A percentile compares a stretch with the other conserved stretches of the same genome.
Conservation (phyloP, 352 stramenopile genomes). For the Globisporangium ultimum region DNA sequence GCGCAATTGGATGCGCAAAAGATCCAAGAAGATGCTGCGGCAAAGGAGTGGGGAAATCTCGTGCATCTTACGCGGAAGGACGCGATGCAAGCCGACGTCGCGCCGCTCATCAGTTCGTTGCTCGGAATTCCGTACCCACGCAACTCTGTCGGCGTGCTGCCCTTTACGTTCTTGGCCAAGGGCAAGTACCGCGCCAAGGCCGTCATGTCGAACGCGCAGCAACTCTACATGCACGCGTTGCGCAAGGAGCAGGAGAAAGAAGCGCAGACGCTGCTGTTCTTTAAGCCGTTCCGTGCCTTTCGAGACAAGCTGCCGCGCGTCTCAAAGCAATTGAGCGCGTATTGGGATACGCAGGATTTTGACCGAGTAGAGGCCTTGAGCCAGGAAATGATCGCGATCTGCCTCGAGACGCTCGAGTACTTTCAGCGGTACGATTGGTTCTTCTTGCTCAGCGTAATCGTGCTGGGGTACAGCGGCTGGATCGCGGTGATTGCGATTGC, state of each 20-base stretch:
- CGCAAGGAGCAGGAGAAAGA: constrained; percentile 70
- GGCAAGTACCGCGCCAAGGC: constrained; percentile 60
- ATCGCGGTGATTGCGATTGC: constrained; percentile 58
- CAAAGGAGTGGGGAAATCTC: constrained; percentile 44
- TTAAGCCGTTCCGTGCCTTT: constrained; percentile 52
- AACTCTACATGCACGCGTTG: constrained; percentile 61
- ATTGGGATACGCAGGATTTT: constrained; percentile 16
- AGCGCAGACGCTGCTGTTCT: constrained; percentile 53
- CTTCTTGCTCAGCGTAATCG: constrained; percentile 72
- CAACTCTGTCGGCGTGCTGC: constrained; percentile 82
- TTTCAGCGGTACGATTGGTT: constrained; percentile 86
- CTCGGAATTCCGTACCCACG: constrained; percentile 71
- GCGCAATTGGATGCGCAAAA: constrained; percentile 56
- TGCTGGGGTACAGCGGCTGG: constrained; percentile 76
- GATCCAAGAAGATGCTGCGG: constrained; percentile 40
- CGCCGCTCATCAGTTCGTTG: constrained; percentile 68
- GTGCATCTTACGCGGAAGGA: constrained; percentile 52
- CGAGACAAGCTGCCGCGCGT: constrained; percentile 32
- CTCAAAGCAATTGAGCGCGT: constrained; percentile 20
- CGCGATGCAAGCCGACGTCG: constrained; percentile 83
- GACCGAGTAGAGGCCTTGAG: constrained; percentile 43
- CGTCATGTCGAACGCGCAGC: constrained; percentile 67
- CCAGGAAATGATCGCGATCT: constrained; percentile 70
- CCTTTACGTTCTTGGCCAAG: constrained; percentile 64
- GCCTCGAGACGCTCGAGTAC: constrained; percentile 70